Base-by-base conservation (phyloP, 2,329 filamentous ascomycete genomes). In the Aureobasidium melanogenum region DNA sequence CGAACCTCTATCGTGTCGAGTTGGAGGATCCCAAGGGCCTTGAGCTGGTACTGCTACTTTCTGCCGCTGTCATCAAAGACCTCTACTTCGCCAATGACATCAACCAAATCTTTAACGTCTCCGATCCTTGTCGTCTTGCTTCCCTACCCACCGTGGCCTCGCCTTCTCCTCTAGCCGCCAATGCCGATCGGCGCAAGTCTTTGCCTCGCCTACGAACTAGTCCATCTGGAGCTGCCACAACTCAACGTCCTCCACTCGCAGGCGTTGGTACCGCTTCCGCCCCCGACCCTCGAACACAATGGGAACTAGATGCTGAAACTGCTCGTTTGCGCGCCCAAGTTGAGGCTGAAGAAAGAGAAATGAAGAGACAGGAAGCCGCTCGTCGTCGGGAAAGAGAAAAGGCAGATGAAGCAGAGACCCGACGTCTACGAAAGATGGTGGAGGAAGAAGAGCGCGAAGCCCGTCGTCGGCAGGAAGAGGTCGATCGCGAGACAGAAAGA, bases 1-100 rank as follows among this genome's bases (percentile, higher is more conserved):
- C 93, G 5, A 97, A 97, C 71, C 80, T 97, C 70, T 87, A 88
- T 64, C 82, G 94, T 7, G 88, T 97, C 12, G 92, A 97, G 46
- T 85, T 97, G 64, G 91, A 99, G 73, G 94, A 99, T 74, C 85
- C 88, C 62, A 97, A 97, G 73, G 94, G 94, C 0, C 78, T 97
- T 4, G 94, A 99, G 71, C 83, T 97, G 1, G 86, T 92, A 1
- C 75, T 97, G 24, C 69, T 87, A 30, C 75, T 87, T 0, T 77
- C 82, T 17, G 83, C 82, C 0, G 77, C 83, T 1, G 82, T 84
- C 14, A 85, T 87, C 62, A 77, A 82, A 26, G 84, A 87, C 66
- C 74, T 87, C 5, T 87, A 80, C 72, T 85, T 85, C 67, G 65
- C 64, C 32, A 76, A 81, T 62, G 82, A 86, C 5, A 82, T 85